phyloP scores from a whole-genome alignment of 2,329 filamentous ascomycete species.

The Trichoderma sp. region DNA sequence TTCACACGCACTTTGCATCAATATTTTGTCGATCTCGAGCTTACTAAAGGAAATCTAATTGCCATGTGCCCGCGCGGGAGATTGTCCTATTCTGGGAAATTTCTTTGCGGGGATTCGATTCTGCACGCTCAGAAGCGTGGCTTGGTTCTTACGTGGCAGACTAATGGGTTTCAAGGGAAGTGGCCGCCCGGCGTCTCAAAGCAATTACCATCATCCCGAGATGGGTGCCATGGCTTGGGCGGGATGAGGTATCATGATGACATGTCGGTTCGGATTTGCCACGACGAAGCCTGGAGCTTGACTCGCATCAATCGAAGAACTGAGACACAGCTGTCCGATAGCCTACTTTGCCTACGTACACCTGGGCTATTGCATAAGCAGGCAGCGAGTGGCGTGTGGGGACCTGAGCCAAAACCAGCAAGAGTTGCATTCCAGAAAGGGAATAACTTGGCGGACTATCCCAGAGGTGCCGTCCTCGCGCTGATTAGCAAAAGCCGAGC shows the following conservation, averaged over 20 bases:
- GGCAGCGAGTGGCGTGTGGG: not conserved
- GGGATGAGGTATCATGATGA: constrained; percentile 1
- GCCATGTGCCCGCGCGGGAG: constrained; percentile 4
- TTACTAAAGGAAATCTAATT: not conserved
- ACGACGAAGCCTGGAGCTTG: not conserved
- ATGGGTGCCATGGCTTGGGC: not conserved
- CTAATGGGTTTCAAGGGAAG: not conserved
- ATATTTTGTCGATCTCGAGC: not conserved
- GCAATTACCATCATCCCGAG: not conserved
- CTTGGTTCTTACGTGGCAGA: constrained; percentile 6
- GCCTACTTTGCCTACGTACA: not conserved
- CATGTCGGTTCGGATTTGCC: not conserved
- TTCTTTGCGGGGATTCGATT: not conserved
- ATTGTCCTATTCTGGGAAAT: not conserved
- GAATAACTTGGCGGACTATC: constrained; percentile 2
- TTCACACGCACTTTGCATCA: not conserved
- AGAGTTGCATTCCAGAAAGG: not conserved
- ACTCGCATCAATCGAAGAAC: not conserved
- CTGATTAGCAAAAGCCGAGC: constrained; percentile 1
- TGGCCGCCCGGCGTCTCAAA: not conserved
- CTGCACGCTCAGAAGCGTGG: not conserved
- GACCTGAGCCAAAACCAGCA: not conserved
- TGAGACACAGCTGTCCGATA: not conserved
- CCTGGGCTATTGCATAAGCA: not conserved
- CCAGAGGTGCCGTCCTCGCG: not conserved